Evolutionary conservation across 75 land plant genomes (phyloP), one percentile per base, ranked within the genome.

Genomic region (Cunninghamia lanceolata): DNA sequence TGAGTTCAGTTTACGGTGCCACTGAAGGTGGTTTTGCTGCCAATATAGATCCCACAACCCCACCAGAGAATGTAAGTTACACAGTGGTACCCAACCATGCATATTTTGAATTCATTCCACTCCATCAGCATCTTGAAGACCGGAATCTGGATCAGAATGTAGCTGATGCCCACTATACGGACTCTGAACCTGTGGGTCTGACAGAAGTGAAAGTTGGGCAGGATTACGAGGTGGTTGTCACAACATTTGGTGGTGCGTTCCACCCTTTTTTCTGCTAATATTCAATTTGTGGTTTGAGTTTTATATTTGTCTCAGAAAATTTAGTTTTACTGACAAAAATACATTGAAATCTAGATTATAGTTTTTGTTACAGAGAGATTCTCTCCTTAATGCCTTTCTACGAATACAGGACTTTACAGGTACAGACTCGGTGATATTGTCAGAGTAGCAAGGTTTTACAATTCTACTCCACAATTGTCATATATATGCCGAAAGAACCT

Each of bases 141-240:
- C 0, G 15, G 47, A 25, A 43, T 43, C 21, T 9, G 10, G 47
- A 25, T 79, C 21, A 79, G n/a, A 79, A 11, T 79, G 47, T 79
- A 79, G 82, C 82, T 39, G 25, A 19, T 63, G 81, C 86, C 56
- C 35, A 68, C 84, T 76, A 30, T 80, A 25, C 42, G 25, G 42
- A 76, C 38, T 3, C 78, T 0, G 76, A 89, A 32, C 93, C 97
- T 11, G 85, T 95, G 35, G 93, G 94, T 1, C 79, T 97, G 17
- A 90, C 94, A 68, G 94, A 96, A 43, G 94, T 97, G 53, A 74
- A 94, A 87, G 83, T 96, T 35, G 98, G 96, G 1, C 90, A 95
- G 84, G 94, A 96, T 86, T 97, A 97, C 89, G 99, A 97, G 83
- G 85, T 97, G 34, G 83, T 96, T 21, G 32, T 96, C 82, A 97